These are phyloP conservation scores for Boletus sp. DNA, from an alignment of 768 basidiomycete genomes.

Conservation along the genomic window DNA sequence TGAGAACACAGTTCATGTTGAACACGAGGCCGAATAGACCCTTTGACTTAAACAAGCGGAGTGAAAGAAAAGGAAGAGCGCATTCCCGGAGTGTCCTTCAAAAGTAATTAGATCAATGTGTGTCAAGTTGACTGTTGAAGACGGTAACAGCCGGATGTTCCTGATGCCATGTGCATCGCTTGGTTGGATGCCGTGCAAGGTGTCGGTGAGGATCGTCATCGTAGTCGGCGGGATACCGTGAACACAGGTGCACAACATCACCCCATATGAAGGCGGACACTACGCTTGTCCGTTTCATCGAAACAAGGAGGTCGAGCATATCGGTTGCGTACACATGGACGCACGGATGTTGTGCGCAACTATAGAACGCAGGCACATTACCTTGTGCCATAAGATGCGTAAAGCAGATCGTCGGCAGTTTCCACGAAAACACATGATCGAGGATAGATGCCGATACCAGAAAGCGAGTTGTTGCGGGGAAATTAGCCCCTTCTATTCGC, in stretches of 20 bases:
- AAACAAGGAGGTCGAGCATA: conserved; percentile 18
- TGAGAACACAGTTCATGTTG: conserved; percentile 14
- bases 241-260: neutral
- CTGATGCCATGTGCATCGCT: neutral
- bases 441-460: conserved; percentile 4
- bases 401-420: conserved; percentile 12
- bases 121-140: conserved; percentile 2
- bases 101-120: conserved; percentile 10
- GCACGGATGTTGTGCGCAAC: conserved; percentile 11
- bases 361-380: conserved; percentile 15
- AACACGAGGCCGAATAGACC: conserved; percentile 24
- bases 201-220: neutral
- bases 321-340: conserved; percentile 10
- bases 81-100: conserved; percentile 5
- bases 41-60: conserved; percentile 8
- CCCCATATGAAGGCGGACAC: conserved; percentile 1
- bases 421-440: conserved; percentile 9
- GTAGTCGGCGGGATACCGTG: conserved; percentile 1
- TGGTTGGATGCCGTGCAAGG: conserved; percentile 4
- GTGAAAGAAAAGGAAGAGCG: conserved; percentile 4
- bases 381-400: conserved; percentile 15
- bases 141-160: conserved; percentile 2
- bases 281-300: conserved; percentile 14
- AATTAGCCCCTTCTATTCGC: conserved; percentile 1
- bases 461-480: conserved; percentile 1